Evolutionary conservation across 306 rosid species (phyloP).

Genomic region (Cicer bijugum): DNA sequence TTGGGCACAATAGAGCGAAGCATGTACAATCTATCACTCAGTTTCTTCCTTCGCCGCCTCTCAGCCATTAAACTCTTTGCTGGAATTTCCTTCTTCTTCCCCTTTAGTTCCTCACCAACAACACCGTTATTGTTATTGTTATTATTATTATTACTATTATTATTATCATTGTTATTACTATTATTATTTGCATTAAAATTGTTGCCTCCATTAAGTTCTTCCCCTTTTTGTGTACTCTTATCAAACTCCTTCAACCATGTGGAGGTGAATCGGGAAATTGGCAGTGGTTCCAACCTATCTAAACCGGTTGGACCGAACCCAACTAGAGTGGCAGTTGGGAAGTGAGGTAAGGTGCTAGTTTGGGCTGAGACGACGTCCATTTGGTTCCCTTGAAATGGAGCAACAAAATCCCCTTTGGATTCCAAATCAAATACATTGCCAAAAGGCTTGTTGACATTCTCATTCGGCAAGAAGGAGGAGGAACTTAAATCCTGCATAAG

Average conservation of each 20-base stretch:
- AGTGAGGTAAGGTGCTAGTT: conserved; percentile 51
- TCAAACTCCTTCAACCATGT: conserved; percentile 42
- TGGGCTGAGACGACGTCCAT: conserved; percentile 48
- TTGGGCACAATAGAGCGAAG: conserved; percentile 94
- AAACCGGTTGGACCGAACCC: conserved; percentile 14
- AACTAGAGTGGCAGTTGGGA: conserved; percentile 31
- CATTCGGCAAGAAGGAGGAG: conserved; percentile 53
- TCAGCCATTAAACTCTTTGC: conserved; percentile 94
- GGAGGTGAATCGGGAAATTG: conserved; percentile 4
- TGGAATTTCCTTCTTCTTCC: conserved; percentile 68
- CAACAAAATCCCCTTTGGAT: conserved; percentile 47
- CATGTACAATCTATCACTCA: conserved; percentile 83
- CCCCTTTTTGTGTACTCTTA: conserved; percentile 41
- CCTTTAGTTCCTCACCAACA: conserved; percentile 52
- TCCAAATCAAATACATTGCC: conserved; percentile 63
- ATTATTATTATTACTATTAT: not conserved
- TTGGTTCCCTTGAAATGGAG: conserved; percentile 43
- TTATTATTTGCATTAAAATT: conserved; percentile 52
- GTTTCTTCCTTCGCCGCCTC: conserved; percentile 89
- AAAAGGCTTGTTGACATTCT: conserved; percentile 37
- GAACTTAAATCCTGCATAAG: conserved; percentile 46
- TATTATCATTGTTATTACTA: no score
- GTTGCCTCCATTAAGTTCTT: conserved; percentile 55
- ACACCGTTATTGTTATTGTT: no score
- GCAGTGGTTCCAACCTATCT: conserved; percentile 30